Base-by-base conservation (phyloP, 139 green algal genomes). In the Trebouxia sp. region DNA sequence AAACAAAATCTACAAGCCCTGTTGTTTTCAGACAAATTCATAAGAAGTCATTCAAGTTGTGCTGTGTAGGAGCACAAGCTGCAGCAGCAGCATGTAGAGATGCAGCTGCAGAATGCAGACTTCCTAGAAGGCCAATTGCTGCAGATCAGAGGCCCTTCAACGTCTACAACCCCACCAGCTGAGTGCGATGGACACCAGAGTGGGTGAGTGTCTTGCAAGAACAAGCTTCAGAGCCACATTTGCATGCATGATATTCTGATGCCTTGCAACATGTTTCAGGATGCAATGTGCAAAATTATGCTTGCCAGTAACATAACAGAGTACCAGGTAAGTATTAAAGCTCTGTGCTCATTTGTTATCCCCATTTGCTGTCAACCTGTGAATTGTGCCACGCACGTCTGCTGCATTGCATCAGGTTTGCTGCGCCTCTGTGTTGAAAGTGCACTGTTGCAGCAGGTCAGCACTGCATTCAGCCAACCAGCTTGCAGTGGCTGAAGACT, bases 51-150 rank as follows among this genome's bases (percentile, higher is more conserved):
- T 35, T 9, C 20, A 37, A 35, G 6, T 5, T 65, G 6, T 65
- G 53, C 14, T 69, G 30, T 30, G 41, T 15, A 72, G 62, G 62
- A 43, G 15, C 62, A 72, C 28, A 5, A 72, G 35, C 32, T 45
- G n/a, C 37, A 24, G 35, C 62, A 72, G 32, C 62, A 45, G 62
- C 62, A 72, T 12, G 37, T 10, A 41, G 62, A 72, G 3, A 14
- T 72, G 62, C 62, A 45, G 35, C 32, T 72, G 4, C 15, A 72
- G 62, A 35, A 72, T 72, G 62, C 32, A 45, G 62, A 14, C 62
- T 72, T 72, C 12, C 62, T 72, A 30, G 32, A 72, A 6, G 1
- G 35, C 35, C 14, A 35, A 35, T 45, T 72, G 20, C 62, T 45
- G 62, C 15, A 30, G 32, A 32, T 72, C 10, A 72, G 11, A 43